Evolutionary conservation across 371 early-diverging fungal genomes (phyloP), one percentile per base, ranked within the genome.

Genomic region (Mucor racemosus): DNA sequence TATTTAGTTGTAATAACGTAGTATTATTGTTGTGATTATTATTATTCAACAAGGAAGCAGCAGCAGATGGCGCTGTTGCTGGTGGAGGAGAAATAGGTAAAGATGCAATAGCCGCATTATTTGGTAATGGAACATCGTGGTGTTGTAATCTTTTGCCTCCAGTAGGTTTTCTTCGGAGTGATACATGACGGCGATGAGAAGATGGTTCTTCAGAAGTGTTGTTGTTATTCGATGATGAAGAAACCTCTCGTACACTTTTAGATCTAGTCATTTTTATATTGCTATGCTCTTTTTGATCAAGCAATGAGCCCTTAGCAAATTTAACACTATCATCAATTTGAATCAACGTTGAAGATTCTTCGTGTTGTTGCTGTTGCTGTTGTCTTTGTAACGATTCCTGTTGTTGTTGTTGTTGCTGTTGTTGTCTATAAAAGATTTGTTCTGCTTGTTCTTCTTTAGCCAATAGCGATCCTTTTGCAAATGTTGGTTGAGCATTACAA

Each of bases 241-340:
- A 56, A 0, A 62, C 60, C 11, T 79, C 80, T 7, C 80, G 70
- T 1, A 74, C 71, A 59, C 79, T 78, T 40, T 74, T 78, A 1
- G 79, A 78, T 38, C 83, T 65, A 34, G 72, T 72, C 48, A 78
- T 63, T 14, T 66, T 74, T 46, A 21, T 48, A 34, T n/a, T 21
- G n/a, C 42, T n/a, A 7, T 66, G 41, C 10, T 69, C 73, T 35
- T 72, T 74, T 36, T 76, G 53, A 10, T 72, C 78, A 7, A 84
- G 68, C 7, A 84, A 66, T 3, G 81, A 79, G 0, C 84, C 84
- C 58, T 84, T 79, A 5, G 78, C 46, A 64, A 84, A 84, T 7
- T 69, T 64, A 11, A 76, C 60, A 13, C 72, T 67, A 42, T 84
- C 78, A 15, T 84, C 76, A 9, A 84, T 61, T 17, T 80, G 79